Evolutionary conservation across 2,329 filamentous ascomycete species (phyloP).

Genomic region (Xylaria sp.): DNA sequence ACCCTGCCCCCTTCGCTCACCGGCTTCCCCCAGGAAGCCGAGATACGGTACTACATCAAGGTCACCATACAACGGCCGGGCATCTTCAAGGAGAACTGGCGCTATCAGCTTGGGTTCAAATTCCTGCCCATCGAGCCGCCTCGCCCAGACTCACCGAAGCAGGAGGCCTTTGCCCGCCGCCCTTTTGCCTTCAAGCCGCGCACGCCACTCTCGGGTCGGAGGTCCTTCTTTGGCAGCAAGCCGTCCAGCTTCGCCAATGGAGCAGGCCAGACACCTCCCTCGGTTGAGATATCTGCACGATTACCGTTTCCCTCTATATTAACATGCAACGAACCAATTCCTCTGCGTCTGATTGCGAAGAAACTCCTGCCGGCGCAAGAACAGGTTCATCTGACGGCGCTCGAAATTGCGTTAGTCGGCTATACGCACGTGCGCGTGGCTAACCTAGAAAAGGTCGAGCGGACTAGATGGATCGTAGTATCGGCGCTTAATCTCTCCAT

Average conservation of each 20-base stretch:
- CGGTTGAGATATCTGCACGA: slow-evolving; percentile 79
- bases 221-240: slow-evolving; percentile 66
- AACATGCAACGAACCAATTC: slow-evolving; percentile 87
- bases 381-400: slow-evolving; percentile 76
- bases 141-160: slow-evolving; percentile 70
- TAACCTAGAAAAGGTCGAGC: slow-evolving; percentile 75
- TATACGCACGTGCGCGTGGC: slow-evolving; percentile 83
- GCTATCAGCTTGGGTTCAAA: slow-evolving; percentile 75
- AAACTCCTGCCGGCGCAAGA: slow-evolving; percentile 77
- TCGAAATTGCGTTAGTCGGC: slow-evolving; percentile 85
- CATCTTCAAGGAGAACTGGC: slow-evolving; percentile 89
- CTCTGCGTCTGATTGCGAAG: slow-evolving; percentile 80
- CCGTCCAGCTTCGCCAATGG: slow-evolving; percentile 39
- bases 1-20: slow-evolving; percentile 89
- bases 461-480: slow-evolving; percentile 78
- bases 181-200: slow-evolving; percentile 67
- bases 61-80: slow-evolving; percentile 91
- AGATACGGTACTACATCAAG: slow-evolving; percentile 95
- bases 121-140: slow-evolving; percentile 95
- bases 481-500: slow-evolving; percentile 77
- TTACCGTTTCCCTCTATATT: slow-evolving; percentile 88
- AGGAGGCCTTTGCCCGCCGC: slow-evolving; percentile 86
- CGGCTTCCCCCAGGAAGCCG: slow-evolving; percentile 87
- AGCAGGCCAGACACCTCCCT: slow-evolving; percentile 64
- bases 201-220: slow-evolving; percentile 53